A percentile compares a stretch with the other conserved stretches of the same genome.
phyloP scores from a whole-genome alignment of 148 eudicot genomes.

The Vaccinium macrocarpon region DNA sequence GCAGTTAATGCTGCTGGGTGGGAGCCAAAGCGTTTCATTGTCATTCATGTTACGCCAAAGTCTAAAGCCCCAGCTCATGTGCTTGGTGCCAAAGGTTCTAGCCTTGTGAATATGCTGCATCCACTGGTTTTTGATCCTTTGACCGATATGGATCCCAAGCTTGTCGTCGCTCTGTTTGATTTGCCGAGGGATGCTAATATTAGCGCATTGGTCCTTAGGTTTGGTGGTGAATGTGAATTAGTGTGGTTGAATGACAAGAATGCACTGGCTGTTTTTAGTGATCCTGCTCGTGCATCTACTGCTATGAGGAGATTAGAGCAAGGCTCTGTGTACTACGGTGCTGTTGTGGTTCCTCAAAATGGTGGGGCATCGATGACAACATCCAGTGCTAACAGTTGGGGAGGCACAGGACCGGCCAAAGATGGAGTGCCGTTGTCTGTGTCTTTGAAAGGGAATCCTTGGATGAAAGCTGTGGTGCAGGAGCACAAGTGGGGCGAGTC shows the following conservation, averaged over 20 bases:
- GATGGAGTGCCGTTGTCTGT: constrained; percentile 24
- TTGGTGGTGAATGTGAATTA: constrained; percentile 96
- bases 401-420: constrained; percentile 25
- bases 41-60: constrained; percentile 68
- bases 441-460: constrained; percentile 48
- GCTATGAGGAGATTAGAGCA: constrained; percentile 97
- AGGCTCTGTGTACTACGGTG: constrained; percentile 79
- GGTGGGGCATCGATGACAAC: constrained; percentile 30
- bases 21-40: constrained; percentile 90
- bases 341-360: constrained; percentile 47
- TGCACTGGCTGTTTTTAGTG: constrained; percentile 85
- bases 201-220: constrained; percentile 83
- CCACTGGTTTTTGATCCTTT: constrained; percentile 60
- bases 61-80: constrained; percentile 78
- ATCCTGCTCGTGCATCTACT: constrained; percentile 88
- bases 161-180: constrained; percentile 79
- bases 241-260: constrained; percentile 98
- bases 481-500: constrained; percentile 53
- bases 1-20: constrained; percentile 73
- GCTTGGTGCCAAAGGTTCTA: constrained; percentile 58
- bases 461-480: constrained; percentile 66
- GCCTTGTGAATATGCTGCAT: constrained; percentile 35
- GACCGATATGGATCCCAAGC: constrained; percentile 92
- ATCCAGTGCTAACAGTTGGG: constrained; percentile 53
- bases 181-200: constrained; percentile 87